Conservation (phyloP, 1,284 basidiomycete genomes). For the Somion occarium region DNA sequence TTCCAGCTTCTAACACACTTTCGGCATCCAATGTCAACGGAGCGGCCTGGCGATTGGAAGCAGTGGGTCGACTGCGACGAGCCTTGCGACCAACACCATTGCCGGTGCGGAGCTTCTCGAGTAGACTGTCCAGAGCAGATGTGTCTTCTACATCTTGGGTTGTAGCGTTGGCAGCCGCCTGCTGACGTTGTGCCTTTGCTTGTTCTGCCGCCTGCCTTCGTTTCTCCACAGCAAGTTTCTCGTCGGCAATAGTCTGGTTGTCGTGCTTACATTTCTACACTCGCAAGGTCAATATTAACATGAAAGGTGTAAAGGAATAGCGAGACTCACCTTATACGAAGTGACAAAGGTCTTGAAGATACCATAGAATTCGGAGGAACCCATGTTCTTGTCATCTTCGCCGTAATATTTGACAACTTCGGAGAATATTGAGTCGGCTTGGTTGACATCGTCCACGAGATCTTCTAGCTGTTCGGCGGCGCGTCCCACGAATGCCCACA, state of each 20-base stretch:
- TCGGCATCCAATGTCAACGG: slow-evolving; percentile 40
- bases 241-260: slow-evolving; percentile 67
- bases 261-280: slow-evolving; percentile 82
- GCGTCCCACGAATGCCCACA: slow-evolving; percentile 83
- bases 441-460: slow-evolving; percentile 79
- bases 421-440: slow-evolving; percentile 75
- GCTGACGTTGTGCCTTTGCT: slow-evolving; percentile 50
- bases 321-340: slow-evolving; percentile 71
- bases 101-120: slow-evolving; percentile 71
- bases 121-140: slow-evolving; percentile 65
- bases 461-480: slow-evolving; percentile 75
- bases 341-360: slow-evolving; percentile 94
- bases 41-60: slow-evolving; percentile 29
- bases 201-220: slow-evolving; percentile 64
- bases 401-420: slow-evolving; percentile 89
- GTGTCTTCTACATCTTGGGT: slow-evolving; percentile 51
- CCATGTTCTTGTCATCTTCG: slow-evolving; percentile 82
- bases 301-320: slow-evolving; percentile 5
- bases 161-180: slow-evolving; percentile 39
- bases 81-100: slow-evolving; percentile 57
- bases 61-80: slow-evolving; percentile 37
- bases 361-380: slow-evolving; percentile 86
- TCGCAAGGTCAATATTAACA: slow-evolving; percentile 3
- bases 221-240: slow-evolving; percentile 58
- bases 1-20: slow-evolving; percentile 20